Evolutionary conservation across 78 protist species (phyloP).

Genomic region (Protostelium mycophagum): DNA sequence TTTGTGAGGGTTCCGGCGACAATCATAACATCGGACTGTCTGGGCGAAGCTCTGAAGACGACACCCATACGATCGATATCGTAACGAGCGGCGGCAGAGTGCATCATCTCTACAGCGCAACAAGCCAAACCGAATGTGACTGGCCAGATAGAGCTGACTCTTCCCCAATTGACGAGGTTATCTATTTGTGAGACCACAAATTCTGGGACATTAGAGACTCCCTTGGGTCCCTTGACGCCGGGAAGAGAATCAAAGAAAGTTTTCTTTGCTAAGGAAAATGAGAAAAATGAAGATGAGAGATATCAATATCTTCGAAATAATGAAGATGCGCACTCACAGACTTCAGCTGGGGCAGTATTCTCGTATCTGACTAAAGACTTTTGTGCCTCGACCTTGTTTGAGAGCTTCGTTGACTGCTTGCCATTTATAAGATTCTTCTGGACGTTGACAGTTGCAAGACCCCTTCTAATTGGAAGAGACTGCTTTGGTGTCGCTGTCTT

Average conservation of each 20-base stretch:
- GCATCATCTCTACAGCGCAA: constrained; percentile 99
- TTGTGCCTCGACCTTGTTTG: background rate
- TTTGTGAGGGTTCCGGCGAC: constrained; percentile 96
- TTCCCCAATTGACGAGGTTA: constrained; percentile 83
- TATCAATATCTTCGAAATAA: background rate
- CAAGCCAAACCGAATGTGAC: constrained; percentile 97
- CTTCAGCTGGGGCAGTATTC: background rate
- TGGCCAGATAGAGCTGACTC: constrained; percentile 90
- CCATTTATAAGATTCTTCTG: background rate
- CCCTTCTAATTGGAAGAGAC: background rate
- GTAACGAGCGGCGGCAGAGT: constrained; percentile 88
- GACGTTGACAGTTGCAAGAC: background rate
- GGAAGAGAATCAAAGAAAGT: background rate
- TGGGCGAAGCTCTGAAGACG: constrained; percentile 85
- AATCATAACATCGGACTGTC: constrained; percentile 94
- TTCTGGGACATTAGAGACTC: constrained; percentile 41
- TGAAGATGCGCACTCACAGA: background rate
- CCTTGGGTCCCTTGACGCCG: background rate
- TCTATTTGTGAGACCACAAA: constrained; percentile 72
- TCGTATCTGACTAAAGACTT: background rate
- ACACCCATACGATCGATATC: constrained; percentile 95
- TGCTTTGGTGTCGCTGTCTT: background rate
- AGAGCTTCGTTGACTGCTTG: background rate
- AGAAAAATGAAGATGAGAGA: background rate
- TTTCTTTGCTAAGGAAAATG: background rate